Percentiles rank a stretch among this genome's conserved stretches.
These are phyloP conservation scores for Kuraishia molischiana DNA, from an alignment of 805 yeast species.

Conservation along the genomic window DNA sequence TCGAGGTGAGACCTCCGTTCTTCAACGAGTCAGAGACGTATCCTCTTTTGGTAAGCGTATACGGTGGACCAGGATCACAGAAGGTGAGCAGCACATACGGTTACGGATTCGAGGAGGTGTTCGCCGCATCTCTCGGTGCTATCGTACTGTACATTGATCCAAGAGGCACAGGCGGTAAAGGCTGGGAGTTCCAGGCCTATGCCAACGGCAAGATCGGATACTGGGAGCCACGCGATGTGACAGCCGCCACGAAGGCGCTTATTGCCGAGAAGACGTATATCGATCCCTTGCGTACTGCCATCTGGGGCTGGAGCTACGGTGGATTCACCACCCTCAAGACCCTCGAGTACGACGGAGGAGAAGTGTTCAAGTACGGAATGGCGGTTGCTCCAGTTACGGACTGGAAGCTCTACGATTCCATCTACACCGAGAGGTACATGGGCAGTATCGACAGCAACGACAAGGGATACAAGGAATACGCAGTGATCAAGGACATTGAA, in stretches of 20 bases:
- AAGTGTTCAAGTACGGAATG: slow-evolving; percentile 63
- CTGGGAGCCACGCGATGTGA: slow-evolving; percentile 71
- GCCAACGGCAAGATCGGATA: slow-evolving; percentile 52
- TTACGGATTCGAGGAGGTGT: slow-evolving; percentile 49
- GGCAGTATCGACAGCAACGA: slow-evolving; percentile 38
- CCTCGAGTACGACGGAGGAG: slow-evolving; percentile 53
- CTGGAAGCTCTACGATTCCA: slow-evolving; percentile 67
- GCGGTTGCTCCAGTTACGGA: slow-evolving; percentile 83
- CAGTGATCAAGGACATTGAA: slow-evolving; percentile 27
- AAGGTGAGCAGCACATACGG: slow-evolving; percentile 36
- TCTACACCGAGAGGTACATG: slow-evolving; percentile 76
- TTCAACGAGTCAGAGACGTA: slow-evolving; percentile 36
- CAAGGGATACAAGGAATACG: slow-evolving; percentile 35
- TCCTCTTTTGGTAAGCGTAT: slow-evolving; percentile 59
- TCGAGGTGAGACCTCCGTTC: slow-evolving; percentile 54
- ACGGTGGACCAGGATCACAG: slow-evolving; percentile 80
- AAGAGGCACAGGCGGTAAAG: slow-evolving; percentile 74
- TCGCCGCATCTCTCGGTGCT: slow-evolving; percentile 46
- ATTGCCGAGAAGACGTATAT: slow-evolving; percentile 35
- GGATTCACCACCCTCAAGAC: slow-evolving; percentile 72
- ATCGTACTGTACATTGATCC: slow-evolving; percentile 67
- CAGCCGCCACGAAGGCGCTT: slow-evolving; percentile 38
- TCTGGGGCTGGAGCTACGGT: slow-evolving; percentile 91
- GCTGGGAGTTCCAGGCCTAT: slow-evolving; percentile 54
- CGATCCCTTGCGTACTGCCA: slow-evolving; percentile 45